These are phyloP conservation scores for Apiosordaria backusii DNA, from an alignment of 495 filamentous ascomycete genomes.

Conservation along the genomic window DNA sequence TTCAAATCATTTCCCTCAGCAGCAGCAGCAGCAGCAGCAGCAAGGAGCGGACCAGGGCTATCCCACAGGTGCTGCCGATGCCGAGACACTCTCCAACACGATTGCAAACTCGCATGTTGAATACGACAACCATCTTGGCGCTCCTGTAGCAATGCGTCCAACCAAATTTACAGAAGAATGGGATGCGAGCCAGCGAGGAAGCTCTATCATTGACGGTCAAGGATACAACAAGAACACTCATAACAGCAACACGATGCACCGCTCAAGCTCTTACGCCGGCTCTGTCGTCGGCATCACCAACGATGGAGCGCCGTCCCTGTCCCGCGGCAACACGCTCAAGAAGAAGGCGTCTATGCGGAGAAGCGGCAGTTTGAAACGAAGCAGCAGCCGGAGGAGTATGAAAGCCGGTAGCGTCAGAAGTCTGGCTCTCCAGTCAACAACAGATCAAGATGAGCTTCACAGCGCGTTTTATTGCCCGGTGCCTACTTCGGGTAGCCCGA, in stretches of 20 bases:
- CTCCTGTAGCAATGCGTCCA: conserved; percentile 26
- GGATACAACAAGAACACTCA: neutral
- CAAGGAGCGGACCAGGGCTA: conserved; percentile 9
- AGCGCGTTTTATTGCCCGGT: conserved; percentile 87
- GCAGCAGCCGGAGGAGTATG: conserved; percentile 68
- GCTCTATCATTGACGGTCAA: conserved; percentile 52
- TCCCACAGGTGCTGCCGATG: conserved; percentile 27
- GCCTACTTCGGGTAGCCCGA: conserved; percentile 81
- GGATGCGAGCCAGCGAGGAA: conserved; percentile 63
- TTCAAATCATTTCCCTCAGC: conserved; percentile 25
- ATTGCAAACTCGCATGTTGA: conserved; percentile 40
- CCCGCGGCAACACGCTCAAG: conserved; percentile 74
- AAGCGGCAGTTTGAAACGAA: conserved; percentile 71
- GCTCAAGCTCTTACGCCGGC: conserved; percentile 47
- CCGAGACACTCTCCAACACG: conserved; percentile 43
- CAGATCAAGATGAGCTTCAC: conserved; percentile 67
- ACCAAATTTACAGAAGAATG: conserved; percentile 68
- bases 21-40: conserved; percentile 20
- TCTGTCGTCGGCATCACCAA: conserved; percentile 30
- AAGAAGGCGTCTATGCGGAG: conserved; percentile 78
- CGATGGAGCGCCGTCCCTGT: conserved; percentile 43
- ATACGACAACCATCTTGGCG: conserved; percentile 23
- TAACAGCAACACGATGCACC: conserved; percentile 42
- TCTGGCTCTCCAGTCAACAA: conserved; percentile 58
- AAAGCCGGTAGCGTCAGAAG: conserved; percentile 80